These are phyloP conservation scores for Colletotrichum salicis DNA, from an alignment of 2,329 filamentous ascomycete genomes.

Conservation along the genomic window DNA sequence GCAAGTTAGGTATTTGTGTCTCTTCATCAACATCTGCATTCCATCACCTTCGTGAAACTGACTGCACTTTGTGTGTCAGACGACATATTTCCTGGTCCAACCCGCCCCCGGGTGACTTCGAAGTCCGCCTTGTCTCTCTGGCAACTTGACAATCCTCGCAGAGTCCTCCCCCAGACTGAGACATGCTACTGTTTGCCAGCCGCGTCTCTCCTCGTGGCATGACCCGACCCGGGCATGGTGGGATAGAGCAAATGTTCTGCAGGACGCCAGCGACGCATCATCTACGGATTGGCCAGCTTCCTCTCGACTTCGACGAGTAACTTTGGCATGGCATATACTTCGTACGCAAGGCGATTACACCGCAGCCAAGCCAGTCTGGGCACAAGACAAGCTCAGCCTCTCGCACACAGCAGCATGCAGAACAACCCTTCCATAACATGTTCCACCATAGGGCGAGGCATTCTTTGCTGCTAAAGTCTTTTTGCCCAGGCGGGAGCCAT, in stretches of 20 bases:
- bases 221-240: background rate
- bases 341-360: background rate
- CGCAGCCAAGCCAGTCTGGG: slow-evolving; percentile 4
- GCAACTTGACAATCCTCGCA: background rate
- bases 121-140: background rate
- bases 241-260: slow-evolving; percentile 16
- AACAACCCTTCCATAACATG: slow-evolving; percentile 12
- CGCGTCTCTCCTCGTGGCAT: slow-evolving; percentile 26
- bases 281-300: background rate
- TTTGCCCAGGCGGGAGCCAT: background rate
- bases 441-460: slow-evolving; percentile 13
- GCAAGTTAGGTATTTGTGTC: too few species aligned
- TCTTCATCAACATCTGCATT: background rate
- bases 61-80: slow-evolving; percentile 13
- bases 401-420: slow-evolving; percentile 1
- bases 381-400: slow-evolving; percentile 8
- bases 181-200: slow-evolving; percentile 1
- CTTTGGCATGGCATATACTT: background rate
- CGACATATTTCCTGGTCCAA: slow-evolving; percentile 2
- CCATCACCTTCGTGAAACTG: background rate
- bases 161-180: background rate
- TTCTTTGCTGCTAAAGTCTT: background rate
- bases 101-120: background rate
- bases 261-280: slow-evolving; percentile 19
- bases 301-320: background rate